Evolutionary conservation across 805 yeast genomes (phyloP), one percentile per base, ranked within the genome.

Genomic region (Candida pseudoglaebosa): DNA sequence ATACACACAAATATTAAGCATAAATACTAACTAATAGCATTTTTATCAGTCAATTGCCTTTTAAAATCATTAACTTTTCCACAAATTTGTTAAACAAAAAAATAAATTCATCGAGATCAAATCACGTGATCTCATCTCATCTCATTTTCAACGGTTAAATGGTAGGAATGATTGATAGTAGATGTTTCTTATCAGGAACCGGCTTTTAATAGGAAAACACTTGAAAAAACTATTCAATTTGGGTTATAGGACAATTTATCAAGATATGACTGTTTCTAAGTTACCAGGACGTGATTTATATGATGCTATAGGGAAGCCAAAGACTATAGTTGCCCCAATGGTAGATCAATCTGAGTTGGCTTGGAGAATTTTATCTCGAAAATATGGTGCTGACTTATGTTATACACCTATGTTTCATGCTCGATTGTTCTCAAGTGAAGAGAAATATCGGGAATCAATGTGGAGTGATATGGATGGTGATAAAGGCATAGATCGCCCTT

Each of bases 361-460:
- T 2, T 93, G 98, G 98, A 72, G 99, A 47, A 74, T 86, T 13
- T 66, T 93, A 12, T 84, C 95, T 3, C 73, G 98, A 40, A 70
- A 74, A 42, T 83, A 90, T 52, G 99, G 99, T 3, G 98, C 99
- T 0, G 87, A 89, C 2, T 67, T 93, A 24, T 87, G 96, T 54
- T 93, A 91, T 53, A 86, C 98, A 0, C 99, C 99, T 3, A 93
- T 93, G 99, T 77, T 84, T 48, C 98, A 93, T 61, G 95, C 99
- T 3, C 72, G 89, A 35, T 64, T 90, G 28, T 93, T 93, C 63
- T 95, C 95, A 18, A 84, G 85, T 2, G 83, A 82, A 35, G 84
- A 80, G 43, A 84, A 84, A 50, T 93, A 93, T 56, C 70, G 98
- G 38, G 67, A 67, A 14, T 84, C 80, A 44, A 84, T 80, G 82